Evolutionary conservation across 371 early-diverging fungal species (phyloP), one percentile per base, ranked within the genome.

Genomic region (Apophysomyces trapeziformis): DNA sequence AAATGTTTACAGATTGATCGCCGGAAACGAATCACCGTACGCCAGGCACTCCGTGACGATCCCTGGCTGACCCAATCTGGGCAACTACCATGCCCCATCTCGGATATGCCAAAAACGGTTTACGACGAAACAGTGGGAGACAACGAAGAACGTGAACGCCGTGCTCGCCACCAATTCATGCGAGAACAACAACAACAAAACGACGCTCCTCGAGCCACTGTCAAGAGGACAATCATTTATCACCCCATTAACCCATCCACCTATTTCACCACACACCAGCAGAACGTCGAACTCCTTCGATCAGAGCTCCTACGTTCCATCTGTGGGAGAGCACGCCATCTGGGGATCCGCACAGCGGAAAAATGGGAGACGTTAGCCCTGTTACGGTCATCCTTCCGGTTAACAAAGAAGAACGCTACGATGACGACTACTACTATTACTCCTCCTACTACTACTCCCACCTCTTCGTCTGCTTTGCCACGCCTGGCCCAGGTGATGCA

Each of bases 1-100:
- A 87, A 85, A 73, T 84, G 84, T 26, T 68, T 87, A 61, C 72
- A 79, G 4, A 72, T 78, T 0, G 84, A 86, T 38, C 69, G 83
- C 21, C 62, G 69, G 36, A 76, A 83, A 50, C 69, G 88, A 41
- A 76, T 76, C 57, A 77, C 78, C 32, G 74, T 87, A 11, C 67
- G 77, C 3, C 65, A 70, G 50, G 80, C 85, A 26, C 69, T 87
- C 9, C 80, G 82, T 37, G 73, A 73, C 14, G 88, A 87, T 59
- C 72, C 78, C 1, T 87, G 88, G 88, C 61, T 87, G 12, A 70
- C 71, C 14, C 68, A 78, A 4, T 63, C 69, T 63, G 78, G 74
- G 8, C 57, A 63, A 26, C 39, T 80, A 26, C 71, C 71, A 8
- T 70, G 74, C 50, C 73, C 76, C 9, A 67, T 76, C 18, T 50